phyloP scores from a whole-genome alignment of 2,329 filamentous ascomycete genomes.

The Pestalotiopsis sp. region DNA sequence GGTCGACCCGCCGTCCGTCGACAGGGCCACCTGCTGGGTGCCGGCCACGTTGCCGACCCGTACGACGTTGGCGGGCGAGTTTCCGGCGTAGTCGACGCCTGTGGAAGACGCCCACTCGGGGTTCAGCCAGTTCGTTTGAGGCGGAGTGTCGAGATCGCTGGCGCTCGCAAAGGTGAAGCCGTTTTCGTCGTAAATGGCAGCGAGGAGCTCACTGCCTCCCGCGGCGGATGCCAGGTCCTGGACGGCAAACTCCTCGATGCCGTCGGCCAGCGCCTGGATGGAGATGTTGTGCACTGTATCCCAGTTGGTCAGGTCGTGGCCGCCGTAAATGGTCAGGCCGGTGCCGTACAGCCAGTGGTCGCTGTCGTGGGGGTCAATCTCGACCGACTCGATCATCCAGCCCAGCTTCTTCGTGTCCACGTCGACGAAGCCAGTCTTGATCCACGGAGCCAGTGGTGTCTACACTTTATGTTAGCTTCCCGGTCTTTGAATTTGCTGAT shows the following conservation, averaged over 20 bases:
- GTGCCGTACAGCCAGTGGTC: constrained; percentile 66
- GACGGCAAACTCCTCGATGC: constrained; percentile 57
- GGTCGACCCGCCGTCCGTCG: constrained; percentile 50
- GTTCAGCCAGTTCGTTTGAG: constrained; percentile 46
- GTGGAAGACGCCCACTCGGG: constrained; percentile 49
- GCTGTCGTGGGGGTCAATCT: constrained; percentile 60
- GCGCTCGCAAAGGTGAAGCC: constrained; percentile 51
- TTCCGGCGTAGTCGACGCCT: constrained; percentile 52
- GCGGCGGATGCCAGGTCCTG: constrained; percentile 51
- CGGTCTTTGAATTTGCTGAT: background rate
- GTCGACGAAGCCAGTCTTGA: constrained; percentile 50
- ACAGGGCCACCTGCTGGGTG: constrained; percentile 48
- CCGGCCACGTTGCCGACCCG: constrained; percentile 50
- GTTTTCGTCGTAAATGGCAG: constrained; percentile 52
- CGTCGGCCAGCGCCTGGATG: constrained; percentile 53
- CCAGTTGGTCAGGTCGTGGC: constrained; percentile 58
- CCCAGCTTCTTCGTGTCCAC: constrained; percentile 53
- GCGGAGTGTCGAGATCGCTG: constrained; percentile 41
- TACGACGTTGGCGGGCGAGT: constrained; percentile 47
- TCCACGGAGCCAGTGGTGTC: constrained; percentile 54
- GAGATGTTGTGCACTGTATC: constrained; percentile 51
- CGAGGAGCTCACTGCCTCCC: constrained; percentile 53
- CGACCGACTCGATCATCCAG: constrained; percentile 64
- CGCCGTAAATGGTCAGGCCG: constrained; percentile 56
- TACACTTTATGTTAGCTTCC: constrained; percentile 10